Evolutionary conservation across 768 basidiomycete genomes (phyloP), one percentile per base, ranked within the genome.

Genomic region (Wakefieldia striispora): DNA sequence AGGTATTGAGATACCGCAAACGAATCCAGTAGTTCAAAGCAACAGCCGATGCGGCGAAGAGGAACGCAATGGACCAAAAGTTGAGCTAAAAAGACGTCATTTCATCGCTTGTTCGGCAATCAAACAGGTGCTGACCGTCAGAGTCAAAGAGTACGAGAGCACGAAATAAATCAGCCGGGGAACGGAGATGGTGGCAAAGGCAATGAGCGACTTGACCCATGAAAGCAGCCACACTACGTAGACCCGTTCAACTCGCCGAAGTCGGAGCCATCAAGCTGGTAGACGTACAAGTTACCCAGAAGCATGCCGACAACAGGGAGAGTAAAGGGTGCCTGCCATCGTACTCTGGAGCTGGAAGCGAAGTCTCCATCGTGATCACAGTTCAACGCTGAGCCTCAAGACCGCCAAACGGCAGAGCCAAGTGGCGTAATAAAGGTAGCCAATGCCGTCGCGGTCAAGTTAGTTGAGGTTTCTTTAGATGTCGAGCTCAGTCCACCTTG

Each of bases 41-140:
- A 40, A 88, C 74, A 3, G 79, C 75, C 4, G 83, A 83, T 16
- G 84, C 72, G 13, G 75, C 70, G 56, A 93, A 90, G 10, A 95
- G 76, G 53, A 87, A 75, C 6, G 87, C 86, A 56, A 97, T 86
- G 37, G 88, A 89, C 79, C 91, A 93, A 68, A 97, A 97, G 58
- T 91, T 91, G 40, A 98, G 80, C 83, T 95, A 65, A 27, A 23
- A 66, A 51, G 38, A 17, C 48, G 42, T 40, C 26, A 24, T 7
- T n/a, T 56, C 40, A 56, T 35, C 16, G 27, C 23, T n/a, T 17
- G 38, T 35, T 31, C 24, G 2, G 33, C 8, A 16, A 45, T 50
- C 7, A 16, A 41, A 54, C 49, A 45, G 35, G 20, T 21, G 60
- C 81, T 40, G 62, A 91, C 91, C 47, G 90, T 92, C 56, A 94